Conservation (phyloP, 257 asterid species). For the Solanum clarkiae region DNA sequence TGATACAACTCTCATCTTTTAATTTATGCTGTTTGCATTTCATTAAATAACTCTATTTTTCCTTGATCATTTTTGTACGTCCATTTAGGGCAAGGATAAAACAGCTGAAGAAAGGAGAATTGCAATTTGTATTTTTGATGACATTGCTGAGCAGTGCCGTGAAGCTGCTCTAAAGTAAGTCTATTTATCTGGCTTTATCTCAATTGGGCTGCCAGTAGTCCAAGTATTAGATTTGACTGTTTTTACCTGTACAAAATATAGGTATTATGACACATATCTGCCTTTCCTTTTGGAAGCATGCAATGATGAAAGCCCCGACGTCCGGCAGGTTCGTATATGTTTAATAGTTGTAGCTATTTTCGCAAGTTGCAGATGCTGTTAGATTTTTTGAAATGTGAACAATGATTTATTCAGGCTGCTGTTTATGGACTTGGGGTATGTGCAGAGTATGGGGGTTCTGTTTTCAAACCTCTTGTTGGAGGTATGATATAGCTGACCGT, state of each 20-base stretch:
- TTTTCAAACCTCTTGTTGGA: constrained; percentile 82
- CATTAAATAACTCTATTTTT: not conserved
- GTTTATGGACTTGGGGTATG: constrained; percentile 95
- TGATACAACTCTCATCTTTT: not conserved
- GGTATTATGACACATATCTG: constrained; percentile 85
- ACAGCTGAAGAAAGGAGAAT: constrained; percentile 97
- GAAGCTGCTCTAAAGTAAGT: constrained; percentile 74
- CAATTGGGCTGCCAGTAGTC: not conserved
- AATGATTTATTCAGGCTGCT: constrained; percentile 63
- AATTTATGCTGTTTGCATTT: not conserved
- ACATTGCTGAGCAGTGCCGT: constrained; percentile 94
- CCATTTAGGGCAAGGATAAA: constrained; percentile 80
- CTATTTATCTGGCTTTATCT: not conserved
- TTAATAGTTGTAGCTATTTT: not conserved
- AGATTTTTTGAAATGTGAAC: not conserved
- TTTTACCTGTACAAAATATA: constrained; percentile 21
- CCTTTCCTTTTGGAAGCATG: constrained; percentile 98
- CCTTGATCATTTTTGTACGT: not conserved
- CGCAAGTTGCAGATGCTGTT: not conserved
- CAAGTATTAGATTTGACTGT: not conserved
- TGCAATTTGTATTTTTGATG: constrained; percentile 96
- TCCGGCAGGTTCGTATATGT: constrained; percentile 64
- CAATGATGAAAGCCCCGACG: constrained; percentile 85
- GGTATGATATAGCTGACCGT: constrained; percentile 22
- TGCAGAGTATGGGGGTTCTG: constrained; percentile 89